Evolutionary conservation across 2,329 filamentous ascomycete genomes (phyloP), one percentile per base, ranked within the genome.

Genomic region (Tolypocladium endophyticum): DNA sequence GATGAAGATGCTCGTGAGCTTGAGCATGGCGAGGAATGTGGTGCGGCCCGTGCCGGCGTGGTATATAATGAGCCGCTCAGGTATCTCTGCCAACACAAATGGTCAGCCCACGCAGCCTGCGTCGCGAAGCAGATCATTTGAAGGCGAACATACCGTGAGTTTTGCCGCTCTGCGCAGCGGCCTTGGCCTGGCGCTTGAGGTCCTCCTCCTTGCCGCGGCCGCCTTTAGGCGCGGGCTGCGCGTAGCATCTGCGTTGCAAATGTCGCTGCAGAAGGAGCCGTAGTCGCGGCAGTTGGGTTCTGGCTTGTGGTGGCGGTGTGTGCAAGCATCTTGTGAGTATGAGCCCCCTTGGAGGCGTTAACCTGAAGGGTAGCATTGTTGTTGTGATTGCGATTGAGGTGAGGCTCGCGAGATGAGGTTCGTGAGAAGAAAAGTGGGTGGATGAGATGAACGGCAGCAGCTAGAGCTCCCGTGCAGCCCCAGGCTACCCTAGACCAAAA

Each of bases 11-110:
- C 87, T 87, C 1, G 85, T 85, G 59, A 93, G 74, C 67, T 91
- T 90, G 62, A 89, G 72, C 68, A 85, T 82, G 56, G 87, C 88
- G 54, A 93, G 74, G 64, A 88, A 87, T 8, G 85, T 83, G 36
- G 83, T 87, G 60, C 83, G 81, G 11, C 80, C 80, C 0, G 84
- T 87, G 58, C 90, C 89, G 58, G 86, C 86, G 73, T 92, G 88
- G 72, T 90, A 95, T 62, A 95, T 82, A 65, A 91, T 79, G 35
- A 92, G 69, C 18, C 76, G 76, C 63, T 84, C 79, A 0, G 85
- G 83, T 61, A 81, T 81, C 39, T 73, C 80, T 83, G 28, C 16
- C 9, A n/a, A 25, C 23, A 2, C 12, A 47, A 36, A 23, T 0
- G 1, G 1, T 57, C 2, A 25, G 25, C 14, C 14, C 1, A n/a